These are phyloP conservation scores for Aspergillus sp. DNA, from an alignment of 2,329 filamentous ascomycete species.

Conservation along the genomic window DNA sequence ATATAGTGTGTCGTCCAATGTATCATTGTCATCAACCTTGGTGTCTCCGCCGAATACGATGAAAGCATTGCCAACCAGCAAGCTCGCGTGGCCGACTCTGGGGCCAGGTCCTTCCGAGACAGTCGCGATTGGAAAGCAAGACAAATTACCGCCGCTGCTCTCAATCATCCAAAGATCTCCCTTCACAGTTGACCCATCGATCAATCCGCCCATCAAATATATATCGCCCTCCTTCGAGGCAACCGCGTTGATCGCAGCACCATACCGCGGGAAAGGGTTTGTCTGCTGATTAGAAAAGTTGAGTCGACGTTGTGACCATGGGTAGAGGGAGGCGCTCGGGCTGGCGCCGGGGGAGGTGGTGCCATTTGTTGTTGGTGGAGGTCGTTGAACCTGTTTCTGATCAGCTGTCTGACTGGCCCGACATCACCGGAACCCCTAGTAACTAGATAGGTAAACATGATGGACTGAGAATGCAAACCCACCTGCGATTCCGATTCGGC, in stretches of 20 bases:
- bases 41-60: slow-evolving; percentile 99
- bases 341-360: slow-evolving; percentile 40
- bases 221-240: slow-evolving; percentile 96
- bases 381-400: slow-evolving; percentile 22
- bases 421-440: neutral
- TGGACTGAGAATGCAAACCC: slow-evolving; percentile 15
- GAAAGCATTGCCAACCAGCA: slow-evolving; percentile 95
- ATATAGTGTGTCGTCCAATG: slow-evolving; percentile 91
- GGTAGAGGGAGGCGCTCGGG: slow-evolving; percentile 78
- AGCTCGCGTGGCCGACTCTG: slow-evolving; percentile 86
- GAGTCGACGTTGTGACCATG: slow-evolving; percentile 87
- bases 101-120: slow-evolving; percentile 92
- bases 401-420: neutral
- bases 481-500: slow-evolving; percentile 53
- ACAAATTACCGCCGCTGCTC: slow-evolving; percentile 72
- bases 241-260: slow-evolving; percentile 86
- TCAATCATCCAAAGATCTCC: slow-evolving; percentile 98
- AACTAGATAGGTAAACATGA: neutral
- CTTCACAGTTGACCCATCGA: slow-evolving; percentile 92
- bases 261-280: slow-evolving; percentile 93
- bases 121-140: slow-evolving; percentile 86
- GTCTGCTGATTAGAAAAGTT: slow-evolving; percentile 78
- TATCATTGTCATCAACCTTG: slow-evolving; percentile 88
- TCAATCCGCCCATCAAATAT: slow-evolving; percentile 94
- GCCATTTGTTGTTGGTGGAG: slow-evolving; percentile 53